A percentile compares a stretch with the other conserved stretches of the same genome.
phyloP scores from a whole-genome alignment of 2,329 filamentous ascomycete genomes.

The Colletotrichum lentis region DNA sequence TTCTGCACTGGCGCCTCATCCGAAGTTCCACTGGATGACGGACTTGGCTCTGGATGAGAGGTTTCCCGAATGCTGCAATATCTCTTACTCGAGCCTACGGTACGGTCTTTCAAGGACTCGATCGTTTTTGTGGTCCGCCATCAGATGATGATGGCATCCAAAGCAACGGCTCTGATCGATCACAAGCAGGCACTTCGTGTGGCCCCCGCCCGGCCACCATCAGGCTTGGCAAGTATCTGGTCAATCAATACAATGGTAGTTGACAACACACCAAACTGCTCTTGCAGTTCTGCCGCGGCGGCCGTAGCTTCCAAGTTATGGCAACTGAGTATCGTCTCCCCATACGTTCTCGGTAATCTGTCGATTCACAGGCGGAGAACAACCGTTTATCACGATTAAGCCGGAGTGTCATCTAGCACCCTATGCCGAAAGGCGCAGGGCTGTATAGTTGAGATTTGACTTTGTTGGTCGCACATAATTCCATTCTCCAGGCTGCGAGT shows the following conservation, averaged over 20 bases:
- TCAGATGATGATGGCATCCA: neutral
- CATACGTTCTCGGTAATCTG: constrained; percentile 84
- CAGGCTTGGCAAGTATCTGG: neutral
- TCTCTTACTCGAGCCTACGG: neutral
- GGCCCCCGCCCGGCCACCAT: neutral
- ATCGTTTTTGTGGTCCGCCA: no score
- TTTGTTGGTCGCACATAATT: constrained; percentile 82
- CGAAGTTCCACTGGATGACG: neutral
- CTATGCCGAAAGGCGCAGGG: constrained; percentile 77
- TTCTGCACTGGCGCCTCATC: neutral
- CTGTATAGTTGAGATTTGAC: constrained; percentile 94
- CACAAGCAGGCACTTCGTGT: neutral
- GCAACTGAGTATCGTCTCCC: constrained; percentile 69
- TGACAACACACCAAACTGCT: constrained; percentile 21
- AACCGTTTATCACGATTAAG: constrained; percentile 93
- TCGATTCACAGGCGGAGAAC: constrained; percentile 79
- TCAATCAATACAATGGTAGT: neutral
- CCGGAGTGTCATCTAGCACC: constrained; percentile 94
- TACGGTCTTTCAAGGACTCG: neutral
- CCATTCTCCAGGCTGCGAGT: neutral
- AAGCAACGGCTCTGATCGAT: neutral
- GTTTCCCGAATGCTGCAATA: no score
- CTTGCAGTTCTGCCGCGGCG: constrained; percentile 60
- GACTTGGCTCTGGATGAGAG: neutral
- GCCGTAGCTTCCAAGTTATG: constrained; percentile 59